Evolutionary conservation across 2,329 filamentous ascomycete species (phyloP), one percentile per base, ranked within the genome.

Genomic region (Alternaria brassicicola): DNA sequence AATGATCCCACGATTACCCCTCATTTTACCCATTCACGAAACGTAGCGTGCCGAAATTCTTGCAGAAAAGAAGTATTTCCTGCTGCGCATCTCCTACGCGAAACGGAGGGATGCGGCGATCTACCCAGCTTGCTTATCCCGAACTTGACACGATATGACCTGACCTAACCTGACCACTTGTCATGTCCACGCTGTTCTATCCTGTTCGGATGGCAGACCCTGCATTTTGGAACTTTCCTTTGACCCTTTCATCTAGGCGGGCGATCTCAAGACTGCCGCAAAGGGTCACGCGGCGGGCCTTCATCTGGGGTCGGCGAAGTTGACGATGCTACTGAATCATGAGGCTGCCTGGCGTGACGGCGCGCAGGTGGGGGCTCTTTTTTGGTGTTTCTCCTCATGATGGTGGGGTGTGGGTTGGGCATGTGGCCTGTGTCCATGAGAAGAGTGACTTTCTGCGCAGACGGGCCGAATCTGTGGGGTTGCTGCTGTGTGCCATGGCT

Each of bases 401-500:
- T 39, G 46, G 56, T 52, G 35, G 42, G 43, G 30, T 47, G 43
- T 46, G 17, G 43, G 43, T 46, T 46, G 43, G 23, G 28, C 36
- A 31, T 50, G 35, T 41, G 39, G 36, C 26, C 28, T 28, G 28
- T 50, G 35, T 10, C 35, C 17, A 21, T 17, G 30, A 55, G 36
- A 5, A 55, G 47, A 51, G 46, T 51, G 53, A 46, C 46, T 43
- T 46, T 15, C 17, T 46, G 28, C 30, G 30, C 30, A 57, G 47
- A 58, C 48, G 55, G 55, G 50, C 55, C 55, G 55, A 58, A 30
- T 28, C 21, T 54, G 50, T 42, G 53, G 53, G 53, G 47, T 43
- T n/a, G 17, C 19, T 12, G 30, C 15, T 30, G 41, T 38, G 38
- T 13, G 21, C 42, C 49, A 35, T 45, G n/a, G 26, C 8, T 21